Conservation (phyloP, 306 rosid genomes). For the Bauhinia variegata region DNA sequence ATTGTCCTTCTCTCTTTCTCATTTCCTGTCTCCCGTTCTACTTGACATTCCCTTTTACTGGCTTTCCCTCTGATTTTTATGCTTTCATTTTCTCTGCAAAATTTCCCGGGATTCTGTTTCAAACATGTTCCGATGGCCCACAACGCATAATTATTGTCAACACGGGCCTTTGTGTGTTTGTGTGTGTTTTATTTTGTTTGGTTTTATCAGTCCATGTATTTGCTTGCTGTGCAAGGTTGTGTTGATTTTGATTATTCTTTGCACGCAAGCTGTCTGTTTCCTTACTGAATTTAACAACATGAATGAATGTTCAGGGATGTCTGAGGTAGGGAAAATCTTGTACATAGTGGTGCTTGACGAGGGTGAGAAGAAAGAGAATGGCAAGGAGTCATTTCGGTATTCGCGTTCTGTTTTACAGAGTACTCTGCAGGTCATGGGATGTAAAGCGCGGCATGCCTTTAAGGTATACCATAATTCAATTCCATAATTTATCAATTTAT, state of each 20-base stretch:
- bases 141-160: slow-evolving; percentile 10
- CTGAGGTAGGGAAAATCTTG: slow-evolving; percentile 28
- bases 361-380: slow-evolving; percentile 47
- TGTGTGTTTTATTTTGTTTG: too few species aligned
- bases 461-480: slow-evolving; percentile 42
- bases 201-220: neutral
- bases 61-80: neutral
- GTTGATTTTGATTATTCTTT: neutral
- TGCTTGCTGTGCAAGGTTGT: slow-evolving; percentile 37
- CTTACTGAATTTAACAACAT: slow-evolving; percentile 1
- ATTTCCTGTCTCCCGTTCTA: neutral
- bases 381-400: slow-evolving; percentile 70
- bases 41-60: neutral
- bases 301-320: slow-evolving; percentile 33
- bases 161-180: neutral
- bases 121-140: slow-evolving; percentile 1
- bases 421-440: slow-evolving; percentile 89
- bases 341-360: slow-evolving; percentile 59
- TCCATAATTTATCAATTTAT: neutral
- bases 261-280: neutral
- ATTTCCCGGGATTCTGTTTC: neutral
- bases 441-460: slow-evolving; percentile 73
- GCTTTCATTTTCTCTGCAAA: neutral
- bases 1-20: neutral
- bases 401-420: slow-evolving; percentile 83